Conservation (phyloP, 306 rosid species). For the Malus orientalis region DNA sequence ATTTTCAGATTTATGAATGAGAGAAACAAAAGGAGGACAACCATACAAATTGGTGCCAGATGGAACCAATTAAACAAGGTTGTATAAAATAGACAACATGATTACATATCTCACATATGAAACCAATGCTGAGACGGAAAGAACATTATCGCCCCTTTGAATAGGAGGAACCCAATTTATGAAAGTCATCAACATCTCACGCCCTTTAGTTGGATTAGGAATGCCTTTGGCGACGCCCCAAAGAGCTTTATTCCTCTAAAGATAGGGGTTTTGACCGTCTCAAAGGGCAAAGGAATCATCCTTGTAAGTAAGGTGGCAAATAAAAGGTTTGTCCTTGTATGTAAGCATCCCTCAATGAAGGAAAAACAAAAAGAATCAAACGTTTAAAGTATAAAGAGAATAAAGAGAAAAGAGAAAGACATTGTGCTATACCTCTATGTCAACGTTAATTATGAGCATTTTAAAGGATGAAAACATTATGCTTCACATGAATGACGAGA, state of each 20-base stretch:
- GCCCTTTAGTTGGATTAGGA: background rate
- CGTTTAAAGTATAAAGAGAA: background rate
- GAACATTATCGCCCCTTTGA: conserved; percentile 31
- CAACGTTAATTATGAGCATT: background rate
- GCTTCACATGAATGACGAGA: background rate
- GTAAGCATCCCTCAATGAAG: conserved; percentile 3
- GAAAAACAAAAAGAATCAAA: background rate
- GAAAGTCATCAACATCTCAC: conserved; percentile 19
- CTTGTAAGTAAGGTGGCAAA: background rate
- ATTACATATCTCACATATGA: conserved; percentile 8
- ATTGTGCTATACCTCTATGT: background rate
- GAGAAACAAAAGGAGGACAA: background rate
- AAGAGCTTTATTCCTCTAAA: conserved; percentile 23
- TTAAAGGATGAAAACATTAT: background rate
- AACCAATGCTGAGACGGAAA: conserved; percentile 30
- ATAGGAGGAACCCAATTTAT: conserved; percentile 14
- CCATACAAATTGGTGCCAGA: background rate
- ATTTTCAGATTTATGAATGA: too few relatives aligned
- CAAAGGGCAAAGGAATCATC: conserved; percentile 24
- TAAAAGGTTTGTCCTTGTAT: conserved; percentile 10
- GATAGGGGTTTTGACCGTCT: conserved; percentile 12
- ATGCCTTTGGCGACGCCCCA: background rate
- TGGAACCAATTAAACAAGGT: background rate
- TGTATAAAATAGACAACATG: conserved; percentile 6
- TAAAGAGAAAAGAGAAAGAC: background rate